Percentiles rank a stretch among this genome's conserved stretches.
Conservation (phyloP, 129 eudicot species). For the Pulicaria dysenterica region DNA sequence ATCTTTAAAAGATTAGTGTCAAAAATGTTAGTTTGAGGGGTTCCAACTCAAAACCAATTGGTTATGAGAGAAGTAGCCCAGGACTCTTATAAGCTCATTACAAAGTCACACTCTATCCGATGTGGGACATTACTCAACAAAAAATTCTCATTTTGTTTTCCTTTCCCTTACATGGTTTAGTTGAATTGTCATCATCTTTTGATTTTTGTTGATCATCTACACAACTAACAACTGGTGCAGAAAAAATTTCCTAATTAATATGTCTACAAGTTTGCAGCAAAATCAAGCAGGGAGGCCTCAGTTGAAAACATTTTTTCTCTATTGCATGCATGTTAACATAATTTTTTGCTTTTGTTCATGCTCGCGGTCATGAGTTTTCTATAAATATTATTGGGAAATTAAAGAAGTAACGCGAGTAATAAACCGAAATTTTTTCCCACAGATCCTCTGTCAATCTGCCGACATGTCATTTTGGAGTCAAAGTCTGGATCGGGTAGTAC, state of each 20-base stretch:
- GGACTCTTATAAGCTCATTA: no score
- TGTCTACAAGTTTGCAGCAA: slow-evolving; percentile 86
- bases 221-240: slow-evolving; percentile 69
- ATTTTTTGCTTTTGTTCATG: slow-evolving; percentile 14
- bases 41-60: no score
- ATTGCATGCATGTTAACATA: slow-evolving; percentile 8
- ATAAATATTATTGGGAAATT: slow-evolving; percentile 52
- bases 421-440: slow-evolving; percentile 77
- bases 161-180: slow-evolving; percentile 8
- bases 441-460: slow-evolving; percentile 91
- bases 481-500: slow-evolving; percentile 87
- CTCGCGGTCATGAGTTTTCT: slow-evolving; percentile 7
- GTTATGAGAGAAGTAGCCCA: no score
- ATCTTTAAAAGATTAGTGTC: no score
- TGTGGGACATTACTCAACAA: no score
- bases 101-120: no score
- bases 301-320: slow-evolving; percentile 22
- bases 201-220: slow-evolving; percentile 52
- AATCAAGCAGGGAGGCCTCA: slow-evolving; percentile 88
- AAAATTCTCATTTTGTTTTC: background rate
- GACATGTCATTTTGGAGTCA: slow-evolving; percentile 93
- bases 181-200: slow-evolving; percentile 26
- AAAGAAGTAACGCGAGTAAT: slow-evolving; percentile 71
- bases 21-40: no score
- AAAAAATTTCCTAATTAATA: slow-evolving; percentile 66